Conservation (phyloP, 176 grass and related monocot genomes). For the Lolium perenne region DNA sequence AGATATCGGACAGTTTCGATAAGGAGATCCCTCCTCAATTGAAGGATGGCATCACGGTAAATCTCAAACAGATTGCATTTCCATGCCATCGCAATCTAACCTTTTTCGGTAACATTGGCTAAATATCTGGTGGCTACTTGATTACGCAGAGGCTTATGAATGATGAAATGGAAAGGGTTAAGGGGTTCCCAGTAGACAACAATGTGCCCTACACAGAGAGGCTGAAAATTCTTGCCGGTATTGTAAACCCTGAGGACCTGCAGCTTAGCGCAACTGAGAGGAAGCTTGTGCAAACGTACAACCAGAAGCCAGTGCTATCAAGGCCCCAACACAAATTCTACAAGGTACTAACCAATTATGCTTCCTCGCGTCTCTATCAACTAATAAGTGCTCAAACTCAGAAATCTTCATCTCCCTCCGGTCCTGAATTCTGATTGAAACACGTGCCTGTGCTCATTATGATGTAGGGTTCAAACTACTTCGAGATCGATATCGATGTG, state of each 20-base stretch:
- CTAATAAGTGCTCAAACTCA: neutral
- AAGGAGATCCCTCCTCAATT: slow-evolving; percentile 71
- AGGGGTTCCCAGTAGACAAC: slow-evolving; percentile 77
- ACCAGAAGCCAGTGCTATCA: slow-evolving; percentile 86
- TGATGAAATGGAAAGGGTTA: slow-evolving; percentile 85
- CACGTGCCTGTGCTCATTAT: slow-evolving; percentile 23
- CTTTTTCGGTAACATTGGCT: neutral
- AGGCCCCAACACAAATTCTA: slow-evolving; percentile 93
- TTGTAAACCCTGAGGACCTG: slow-evolving; percentile 84
- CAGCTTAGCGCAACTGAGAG: slow-evolving; percentile 75
- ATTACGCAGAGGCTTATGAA: slow-evolving; percentile 65
- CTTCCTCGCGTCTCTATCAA: neutral
- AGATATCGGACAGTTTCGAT: slow-evolving; percentile 80
- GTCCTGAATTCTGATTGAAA: slow-evolving; percentile 34
- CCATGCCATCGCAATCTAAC: neutral
- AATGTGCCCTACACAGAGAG: slow-evolving; percentile 75
- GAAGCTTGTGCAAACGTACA: slow-evolving; percentile 87
- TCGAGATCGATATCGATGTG: slow-evolving; percentile 93
- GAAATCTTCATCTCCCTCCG: neutral
- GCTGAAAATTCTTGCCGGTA: slow-evolving; percentile 86
- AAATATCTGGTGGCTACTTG: slow-evolving; percentile 31
- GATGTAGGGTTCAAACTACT: slow-evolving; percentile 89
- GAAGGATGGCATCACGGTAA: slow-evolving; percentile 84
- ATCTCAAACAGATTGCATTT: neutral
- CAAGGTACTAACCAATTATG: slow-evolving; percentile 47